These are phyloP conservation scores for Tripidium arundinaceum DNA, from an alignment of 202 grass and related monocot genomes.

Conservation along the genomic window DNA sequence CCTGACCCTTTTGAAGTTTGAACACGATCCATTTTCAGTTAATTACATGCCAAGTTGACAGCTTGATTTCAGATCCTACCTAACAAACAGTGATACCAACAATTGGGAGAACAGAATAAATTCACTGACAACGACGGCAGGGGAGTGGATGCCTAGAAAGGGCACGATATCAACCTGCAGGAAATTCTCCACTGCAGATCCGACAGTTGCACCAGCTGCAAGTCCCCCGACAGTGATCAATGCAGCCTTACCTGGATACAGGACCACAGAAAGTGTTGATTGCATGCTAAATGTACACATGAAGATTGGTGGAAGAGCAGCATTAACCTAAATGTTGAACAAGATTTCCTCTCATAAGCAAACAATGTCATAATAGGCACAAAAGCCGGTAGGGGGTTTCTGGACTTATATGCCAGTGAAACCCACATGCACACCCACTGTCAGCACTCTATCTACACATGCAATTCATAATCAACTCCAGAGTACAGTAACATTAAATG, in stretches of 20 bases:
- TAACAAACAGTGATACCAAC: constrained; percentile 75
- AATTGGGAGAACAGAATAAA: constrained; percentile 94
- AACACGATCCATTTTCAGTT: constrained; percentile 31
- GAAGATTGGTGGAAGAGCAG: constrained; percentile 34
- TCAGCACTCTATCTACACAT: constrained; percentile 12
- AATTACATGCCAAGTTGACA: constrained; percentile 56
- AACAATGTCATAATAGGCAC: constrained; percentile 26
- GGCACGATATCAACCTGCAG: constrained; percentile 93
- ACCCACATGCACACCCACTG: constrained; percentile 2
- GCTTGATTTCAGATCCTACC: constrained; percentile 40
- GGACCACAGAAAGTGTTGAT: constrained; percentile 30
- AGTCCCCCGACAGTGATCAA: constrained; percentile 76
- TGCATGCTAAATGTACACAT: constrained; percentile 25
- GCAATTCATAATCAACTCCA: neutral
- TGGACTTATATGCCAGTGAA: constrained; percentile 7
- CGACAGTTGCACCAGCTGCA: constrained; percentile 62
- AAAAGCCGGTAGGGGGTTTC: constrained; percentile 33
- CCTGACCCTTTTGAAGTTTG: constrained; percentile 13
- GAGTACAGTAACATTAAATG: constrained; percentile 3
- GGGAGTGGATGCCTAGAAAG: constrained; percentile 84
- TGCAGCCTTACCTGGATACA: constrained; percentile 81
- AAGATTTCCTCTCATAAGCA: constrained; percentile 22
- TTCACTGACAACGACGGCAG: constrained; percentile 82
- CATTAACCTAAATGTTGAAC: constrained; percentile 1
- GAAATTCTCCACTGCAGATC: constrained; percentile 78